phyloP scores from a whole-genome alignment of 2,329 filamentous ascomycete species.

The Metarhizium anisopliae region DNA sequence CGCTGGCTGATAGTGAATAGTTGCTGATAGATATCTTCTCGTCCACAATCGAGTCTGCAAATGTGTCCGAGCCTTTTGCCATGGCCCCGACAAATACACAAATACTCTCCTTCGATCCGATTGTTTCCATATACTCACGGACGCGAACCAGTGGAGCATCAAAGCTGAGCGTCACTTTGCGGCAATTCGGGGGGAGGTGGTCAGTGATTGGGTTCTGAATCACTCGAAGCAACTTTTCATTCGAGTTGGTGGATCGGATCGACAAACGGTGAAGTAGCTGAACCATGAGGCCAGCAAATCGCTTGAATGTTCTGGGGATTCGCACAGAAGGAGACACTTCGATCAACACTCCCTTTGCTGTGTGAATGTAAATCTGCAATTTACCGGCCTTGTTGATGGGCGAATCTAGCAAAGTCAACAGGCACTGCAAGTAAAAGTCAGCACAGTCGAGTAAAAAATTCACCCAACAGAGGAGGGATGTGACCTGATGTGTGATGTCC shows the following conservation, averaged over 20 bases:
- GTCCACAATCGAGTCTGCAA: constrained; percentile 89
- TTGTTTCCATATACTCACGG: constrained; percentile 75
- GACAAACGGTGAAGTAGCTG: constrained; percentile 92
- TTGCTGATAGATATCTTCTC: constrained; percentile 98
- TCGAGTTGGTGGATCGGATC: constrained; percentile 91
- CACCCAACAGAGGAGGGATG: constrained; percentile 13
- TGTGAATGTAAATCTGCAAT: constrained; percentile 98
- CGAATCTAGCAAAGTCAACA: constrained; percentile 93
- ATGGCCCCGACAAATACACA: constrained; percentile 98
- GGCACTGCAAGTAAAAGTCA: constrained; percentile 56
- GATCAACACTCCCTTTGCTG: constrained; percentile 92
- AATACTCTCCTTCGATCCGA: constrained; percentile 80
- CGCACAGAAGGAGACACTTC: constrained; percentile 97
- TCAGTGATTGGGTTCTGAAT: constrained; percentile 98
- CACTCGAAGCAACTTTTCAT: constrained; percentile 94
- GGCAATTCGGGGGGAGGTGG: constrained; percentile 91
- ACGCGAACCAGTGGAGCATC: constrained; percentile 82
- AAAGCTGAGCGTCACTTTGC: constrained; percentile 94
- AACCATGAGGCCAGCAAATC: constrained; percentile 97
- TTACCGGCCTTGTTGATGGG: constrained; percentile 97
- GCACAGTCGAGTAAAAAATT: constrained; percentile 25
- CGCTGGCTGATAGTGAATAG: constrained; percentile 92
- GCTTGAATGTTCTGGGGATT: constrained; percentile 97
- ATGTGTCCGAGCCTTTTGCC: constrained; percentile 94
- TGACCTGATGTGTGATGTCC: constrained; percentile 96